Conservation (phyloP, 192 early-diverging fungal genomes). For the Coemansia guatemalensis region DNA sequence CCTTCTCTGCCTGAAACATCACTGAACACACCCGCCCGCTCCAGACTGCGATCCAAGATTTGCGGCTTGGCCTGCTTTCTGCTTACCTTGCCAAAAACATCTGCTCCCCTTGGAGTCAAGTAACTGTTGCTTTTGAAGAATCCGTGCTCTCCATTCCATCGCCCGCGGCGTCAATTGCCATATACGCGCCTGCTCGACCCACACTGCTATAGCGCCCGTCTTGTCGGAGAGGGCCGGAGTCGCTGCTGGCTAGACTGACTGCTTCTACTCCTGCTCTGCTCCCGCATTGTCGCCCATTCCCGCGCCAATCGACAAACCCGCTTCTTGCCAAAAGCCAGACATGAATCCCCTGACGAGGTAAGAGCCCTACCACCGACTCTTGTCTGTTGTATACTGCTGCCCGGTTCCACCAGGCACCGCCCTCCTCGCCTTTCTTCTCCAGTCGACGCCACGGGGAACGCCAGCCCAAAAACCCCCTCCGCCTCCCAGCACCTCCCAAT, state of each 20-base stretch:
- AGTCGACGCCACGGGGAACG: background rate
- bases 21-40: background rate
- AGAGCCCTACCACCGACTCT: background rate
- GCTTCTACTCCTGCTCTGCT: constrained; percentile 1
- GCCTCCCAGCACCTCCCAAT: constrained; percentile 4
- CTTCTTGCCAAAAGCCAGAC: background rate
- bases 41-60: background rate
- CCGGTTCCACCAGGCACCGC: background rate
- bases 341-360: constrained; percentile 32
- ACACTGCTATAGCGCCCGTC: background rate
- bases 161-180: background rate
- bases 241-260: background rate
- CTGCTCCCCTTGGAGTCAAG: too few relatives aligned
- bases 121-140: background rate
- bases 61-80: background rate
- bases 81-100: too few relatives aligned
- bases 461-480: background rate
- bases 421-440: background rate
- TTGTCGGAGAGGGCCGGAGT: background rate
- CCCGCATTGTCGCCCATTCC: background rate
- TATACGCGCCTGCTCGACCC: background rate
- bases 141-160: background rate
- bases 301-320: background rate
- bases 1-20: background rate
- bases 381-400: background rate